Evolutionary conservation across 176 grass and related monocot genomes (phyloP).

Genomic region (Zoysia pacifica): DNA sequence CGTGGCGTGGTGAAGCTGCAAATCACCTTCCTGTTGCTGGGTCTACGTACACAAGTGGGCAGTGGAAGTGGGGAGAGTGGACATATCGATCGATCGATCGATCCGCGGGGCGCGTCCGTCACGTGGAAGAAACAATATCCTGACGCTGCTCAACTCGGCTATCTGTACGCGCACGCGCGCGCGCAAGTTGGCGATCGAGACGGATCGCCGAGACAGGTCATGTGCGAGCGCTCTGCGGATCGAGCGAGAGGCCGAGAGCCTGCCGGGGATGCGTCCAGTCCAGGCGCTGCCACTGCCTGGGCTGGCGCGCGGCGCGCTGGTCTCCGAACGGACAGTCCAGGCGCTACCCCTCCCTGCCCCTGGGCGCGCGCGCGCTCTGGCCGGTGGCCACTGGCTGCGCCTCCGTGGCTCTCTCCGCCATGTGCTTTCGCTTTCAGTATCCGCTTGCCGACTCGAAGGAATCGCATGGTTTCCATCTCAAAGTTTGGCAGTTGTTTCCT

Average conservation of each 20-base stretch:
- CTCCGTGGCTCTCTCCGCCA: no score
- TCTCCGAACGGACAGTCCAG: not conserved
- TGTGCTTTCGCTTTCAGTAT: not conserved
- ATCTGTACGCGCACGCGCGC: not conserved
- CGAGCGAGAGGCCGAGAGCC: no score
- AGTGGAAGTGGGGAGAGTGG: no score
- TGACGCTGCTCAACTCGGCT: not conserved
- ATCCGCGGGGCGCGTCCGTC: not conserved
- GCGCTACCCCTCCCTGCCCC: no score
- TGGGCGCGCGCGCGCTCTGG: no score
- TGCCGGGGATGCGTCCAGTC: not conserved
- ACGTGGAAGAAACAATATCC: conserved; percentile 20
- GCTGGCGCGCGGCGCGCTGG: not conserved
- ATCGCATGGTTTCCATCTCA: not conserved
- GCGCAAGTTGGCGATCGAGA: not conserved
- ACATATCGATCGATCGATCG: not conserved
- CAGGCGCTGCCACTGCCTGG: conserved; percentile 10
- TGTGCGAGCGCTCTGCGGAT: not conserved
- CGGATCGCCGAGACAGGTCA: conserved; percentile 24
- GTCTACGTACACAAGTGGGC: not conserved
- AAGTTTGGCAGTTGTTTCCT: not conserved
- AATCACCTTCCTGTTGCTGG: conserved; percentile 3
- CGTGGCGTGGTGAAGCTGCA: not conserved
- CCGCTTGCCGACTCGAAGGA: not conserved
- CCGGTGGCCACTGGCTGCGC: no score